Percentiles rank a stretch among this genome's conserved stretches.
These are phyloP conservation scores for Hyphodiscus hymeniophilus DNA, from an alignment of 495 filamentous ascomycete species.

Conservation along the genomic window DNA sequence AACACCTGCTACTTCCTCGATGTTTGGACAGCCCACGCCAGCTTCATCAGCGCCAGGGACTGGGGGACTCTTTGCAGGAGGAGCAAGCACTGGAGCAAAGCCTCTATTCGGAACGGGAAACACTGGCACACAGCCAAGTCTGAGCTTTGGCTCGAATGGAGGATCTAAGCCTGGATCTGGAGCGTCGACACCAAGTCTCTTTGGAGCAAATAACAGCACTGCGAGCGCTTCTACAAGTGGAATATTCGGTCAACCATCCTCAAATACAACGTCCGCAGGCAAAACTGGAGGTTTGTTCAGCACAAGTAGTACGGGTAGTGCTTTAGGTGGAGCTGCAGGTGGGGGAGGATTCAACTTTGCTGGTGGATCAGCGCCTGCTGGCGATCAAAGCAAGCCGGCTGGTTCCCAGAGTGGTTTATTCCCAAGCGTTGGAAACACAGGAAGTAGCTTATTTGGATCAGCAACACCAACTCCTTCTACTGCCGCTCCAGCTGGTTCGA, in stretches of 20 bases:
- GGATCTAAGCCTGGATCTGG: slow-evolving; percentile 18
- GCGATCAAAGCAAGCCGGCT: slow-evolving; percentile 3
- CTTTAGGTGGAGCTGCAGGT: background rate
- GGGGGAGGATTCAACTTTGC: slow-evolving; percentile 12
- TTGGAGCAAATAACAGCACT: slow-evolving; percentile 13
- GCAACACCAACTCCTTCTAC: slow-evolving; percentile 8
- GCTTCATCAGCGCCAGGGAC: slow-evolving; percentile 16
- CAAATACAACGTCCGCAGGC: background rate
- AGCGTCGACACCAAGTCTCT: slow-evolving; percentile 14
- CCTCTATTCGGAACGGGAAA: background rate
- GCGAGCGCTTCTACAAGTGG: slow-evolving; percentile 11
- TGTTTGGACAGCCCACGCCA: slow-evolving; percentile 14
- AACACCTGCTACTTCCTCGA: slow-evolving; percentile 11
- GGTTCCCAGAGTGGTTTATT: slow-evolving; percentile 3
- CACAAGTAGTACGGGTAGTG: background rate
- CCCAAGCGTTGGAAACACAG: slow-evolving; percentile 2
- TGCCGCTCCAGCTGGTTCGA: slow-evolving; percentile 15
- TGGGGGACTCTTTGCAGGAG: slow-evolving; percentile 25
- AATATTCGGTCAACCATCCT: slow-evolving; percentile 4
- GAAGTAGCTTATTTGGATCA: background rate
- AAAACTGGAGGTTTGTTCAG: slow-evolving; percentile 6
- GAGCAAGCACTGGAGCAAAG: slow-evolving; percentile 6
- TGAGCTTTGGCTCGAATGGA: slow-evolving; percentile 21
- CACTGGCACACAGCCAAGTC: background rate
- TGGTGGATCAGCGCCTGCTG: slow-evolving; percentile 4